phyloP scores from a whole-genome alignment of 2,329 filamentous ascomycete species.

The Sporothrix globosa region DNA sequence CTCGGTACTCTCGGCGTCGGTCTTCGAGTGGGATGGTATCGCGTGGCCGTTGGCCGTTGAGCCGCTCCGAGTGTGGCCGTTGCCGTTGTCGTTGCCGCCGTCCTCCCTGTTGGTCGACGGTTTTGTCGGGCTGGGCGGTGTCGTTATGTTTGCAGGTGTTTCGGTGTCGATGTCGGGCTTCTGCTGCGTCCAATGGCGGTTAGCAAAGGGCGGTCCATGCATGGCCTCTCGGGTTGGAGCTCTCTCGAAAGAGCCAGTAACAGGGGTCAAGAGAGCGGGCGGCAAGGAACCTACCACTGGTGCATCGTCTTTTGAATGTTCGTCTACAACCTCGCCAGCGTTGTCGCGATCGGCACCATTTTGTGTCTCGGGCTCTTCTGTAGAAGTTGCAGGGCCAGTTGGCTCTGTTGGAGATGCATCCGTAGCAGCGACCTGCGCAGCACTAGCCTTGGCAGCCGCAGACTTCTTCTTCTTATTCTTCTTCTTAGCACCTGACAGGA shows the following conservation, averaged over 20 bases:
- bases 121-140: constrained; percentile 27
- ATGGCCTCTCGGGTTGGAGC: not conserved
- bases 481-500: constrained; percentile 54
- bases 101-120: constrained; percentile 15
- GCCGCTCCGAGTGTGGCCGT: constrained; percentile 33
- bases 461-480: constrained; percentile 62
- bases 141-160: constrained; percentile 37
- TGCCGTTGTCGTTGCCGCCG: constrained; percentile 24
- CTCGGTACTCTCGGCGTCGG: constrained; percentile 41
- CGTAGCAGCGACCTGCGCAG: constrained; percentile 30
- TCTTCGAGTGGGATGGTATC: constrained; percentile 11
- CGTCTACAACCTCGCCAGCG: constrained; percentile 12
- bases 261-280: not conserved
- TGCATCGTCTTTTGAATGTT: constrained; percentile 26
- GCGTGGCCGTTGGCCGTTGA: constrained; percentile 36
- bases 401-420: constrained; percentile 34
- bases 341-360: constrained; percentile 39
- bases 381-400: constrained; percentile 25
- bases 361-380: constrained; percentile 31
- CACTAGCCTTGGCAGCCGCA: constrained; percentile 51
- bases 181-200: constrained; percentile 29
- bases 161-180: constrained; percentile 29
- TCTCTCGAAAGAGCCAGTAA: not conserved
- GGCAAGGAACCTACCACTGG: constrained; percentile 25
- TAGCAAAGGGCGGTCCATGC: constrained; percentile 6